These are phyloP conservation scores for Drechslerella coelobrocha DNA, from an alignment of 2,329 filamentous ascomycete genomes.

Conservation along the genomic window DNA sequence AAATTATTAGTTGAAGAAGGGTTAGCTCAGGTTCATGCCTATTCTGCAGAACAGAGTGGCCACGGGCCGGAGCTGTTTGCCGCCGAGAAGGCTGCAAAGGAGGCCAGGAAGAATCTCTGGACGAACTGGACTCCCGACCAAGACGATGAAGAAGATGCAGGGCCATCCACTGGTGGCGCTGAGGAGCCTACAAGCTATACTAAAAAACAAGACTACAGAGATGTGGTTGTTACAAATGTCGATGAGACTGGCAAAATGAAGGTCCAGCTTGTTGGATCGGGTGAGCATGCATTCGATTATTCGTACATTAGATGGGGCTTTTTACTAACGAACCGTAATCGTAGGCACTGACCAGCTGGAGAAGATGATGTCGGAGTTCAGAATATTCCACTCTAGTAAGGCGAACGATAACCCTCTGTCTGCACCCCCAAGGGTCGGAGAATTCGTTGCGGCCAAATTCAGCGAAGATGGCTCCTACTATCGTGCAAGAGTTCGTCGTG, in stretches of 20 bases:
- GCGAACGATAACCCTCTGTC: slow-evolving; percentile 77
- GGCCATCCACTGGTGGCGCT: slow-evolving; percentile 63
- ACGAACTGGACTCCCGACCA: slow-evolving; percentile 91
- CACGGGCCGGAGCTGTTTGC: slow-evolving; percentile 85
- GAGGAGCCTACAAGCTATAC: slow-evolving; percentile 64
- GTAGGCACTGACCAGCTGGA: slow-evolving; percentile 80
- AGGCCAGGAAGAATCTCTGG: slow-evolving; percentile 86
- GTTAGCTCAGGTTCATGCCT: slow-evolving; percentile 86
- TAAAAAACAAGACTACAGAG: slow-evolving; percentile 86
- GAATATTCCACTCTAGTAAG: slow-evolving; percentile 84
- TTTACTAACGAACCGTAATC: slow-evolving; percentile 54
- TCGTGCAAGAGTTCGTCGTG: slow-evolving; percentile 85
- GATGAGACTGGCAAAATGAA: slow-evolving; percentile 83
- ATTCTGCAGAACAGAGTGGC: slow-evolving; percentile 93
- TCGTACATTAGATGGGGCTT: slow-evolving; percentile 54
- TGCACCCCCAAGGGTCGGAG: slow-evolving; percentile 84
- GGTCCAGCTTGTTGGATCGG: slow-evolving; percentile 79
- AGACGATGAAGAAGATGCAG: slow-evolving; percentile 69
- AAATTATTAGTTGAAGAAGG: slow-evolving; percentile 94
- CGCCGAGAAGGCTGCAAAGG: slow-evolving; percentile 88
- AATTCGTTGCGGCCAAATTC: slow-evolving; percentile 90
- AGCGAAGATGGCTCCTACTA: slow-evolving; percentile 92
- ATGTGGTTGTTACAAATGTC: slow-evolving; percentile 89
- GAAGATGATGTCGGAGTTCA: slow-evolving; percentile 87
- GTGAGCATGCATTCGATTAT: slow-evolving; percentile 9